Base-by-base conservation (phyloP, 345 rosid species). In the Lenwebbia sp. region DNA sequence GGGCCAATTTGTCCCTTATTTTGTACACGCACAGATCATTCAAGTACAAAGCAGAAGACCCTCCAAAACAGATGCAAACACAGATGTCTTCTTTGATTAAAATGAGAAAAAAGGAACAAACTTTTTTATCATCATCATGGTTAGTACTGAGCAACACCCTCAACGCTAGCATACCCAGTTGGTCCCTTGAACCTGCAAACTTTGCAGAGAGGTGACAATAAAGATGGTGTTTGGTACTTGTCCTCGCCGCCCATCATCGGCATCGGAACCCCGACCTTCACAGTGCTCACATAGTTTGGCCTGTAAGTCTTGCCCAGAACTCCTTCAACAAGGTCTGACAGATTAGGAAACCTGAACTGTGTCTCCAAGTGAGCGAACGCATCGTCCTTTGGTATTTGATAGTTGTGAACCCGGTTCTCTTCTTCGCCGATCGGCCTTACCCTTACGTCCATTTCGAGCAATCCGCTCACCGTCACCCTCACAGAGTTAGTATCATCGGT, bases 191-290 rank as follows among this genome's bases (percentile, higher is more conserved):
- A 96, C 92, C 90, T 93, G 93, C 98, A 95, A 60, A 87, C 87
- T 62, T 85, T 88, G 88, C 98, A 94, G 86, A 91, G 85, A 52
- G 98, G 92, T 5, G 98, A 95, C 85, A 85, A 87, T 13, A 96
- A 89, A n/a, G 98, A 95, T 47, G 94, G 93, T 12, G 96, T 94
- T 82, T 92, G 88, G 88, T 95, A 96, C 89, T 90, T 94, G 88
- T 95, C 98, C 78, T 94, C 99, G 25, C 98, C 97, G 9, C 98
- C 98, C 95, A 93, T 90, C 89, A 96, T 90, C 75, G 98, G 98
- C 96, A 95, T 95, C 0, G 94, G 90, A 30, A 94, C 98, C 14
- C 98, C 99, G 30, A 78, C 88, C 90, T 95, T 96, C 53, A 91
- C 96, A 1, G 95, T 91, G 90, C 95, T 95, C 3, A 91, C 90